These are phyloP conservation scores for Setaria viridis DNA, from an alignment of 202 grass and related monocot genomes.

Conservation along the genomic window DNA sequence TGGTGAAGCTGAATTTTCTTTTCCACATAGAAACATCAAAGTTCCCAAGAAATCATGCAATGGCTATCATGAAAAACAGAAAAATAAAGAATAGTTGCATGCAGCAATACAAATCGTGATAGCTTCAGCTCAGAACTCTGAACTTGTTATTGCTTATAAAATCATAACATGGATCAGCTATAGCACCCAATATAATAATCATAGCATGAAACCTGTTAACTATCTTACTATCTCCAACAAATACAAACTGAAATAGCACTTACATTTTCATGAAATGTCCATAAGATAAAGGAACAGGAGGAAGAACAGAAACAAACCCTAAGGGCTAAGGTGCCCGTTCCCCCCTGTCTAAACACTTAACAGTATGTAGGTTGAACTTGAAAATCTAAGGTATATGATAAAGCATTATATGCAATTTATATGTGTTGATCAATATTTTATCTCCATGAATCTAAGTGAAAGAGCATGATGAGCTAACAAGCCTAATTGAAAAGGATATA, in stretches of 20 bases:
- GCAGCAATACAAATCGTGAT: background rate
- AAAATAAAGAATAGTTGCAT: background rate
- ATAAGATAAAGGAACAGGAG: slow-evolving; percentile 10
- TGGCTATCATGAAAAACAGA: background rate
- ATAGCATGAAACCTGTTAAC: background rate
- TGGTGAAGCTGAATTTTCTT: background rate
- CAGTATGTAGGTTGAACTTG: background rate
- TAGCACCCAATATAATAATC: background rate
- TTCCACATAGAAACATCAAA: slow-evolving; percentile 24
- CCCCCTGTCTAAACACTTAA: background rate
- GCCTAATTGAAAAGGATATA: slow-evolving; percentile 22
- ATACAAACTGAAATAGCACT: slow-evolving; percentile 8
- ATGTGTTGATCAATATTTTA: slow-evolving; percentile 10
- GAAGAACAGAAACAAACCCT: slow-evolving; percentile 30
- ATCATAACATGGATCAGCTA: background rate
- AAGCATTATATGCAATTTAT: slow-evolving; percentile 16
- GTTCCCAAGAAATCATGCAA: slow-evolving; percentile 27
- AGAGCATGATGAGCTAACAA: slow-evolving; percentile 16
- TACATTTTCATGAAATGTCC: background rate
- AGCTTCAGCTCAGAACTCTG: background rate
- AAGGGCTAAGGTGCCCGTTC: background rate
- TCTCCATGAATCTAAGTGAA: background rate
- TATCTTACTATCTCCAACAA: slow-evolving; percentile 6
- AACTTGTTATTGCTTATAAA: slow-evolving; percentile 13
- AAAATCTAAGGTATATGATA: background rate